Evolutionary conservation across 2,329 filamentous ascomycete species (phyloP).

Genomic region (Pseudogymnoascus sp.): DNA sequence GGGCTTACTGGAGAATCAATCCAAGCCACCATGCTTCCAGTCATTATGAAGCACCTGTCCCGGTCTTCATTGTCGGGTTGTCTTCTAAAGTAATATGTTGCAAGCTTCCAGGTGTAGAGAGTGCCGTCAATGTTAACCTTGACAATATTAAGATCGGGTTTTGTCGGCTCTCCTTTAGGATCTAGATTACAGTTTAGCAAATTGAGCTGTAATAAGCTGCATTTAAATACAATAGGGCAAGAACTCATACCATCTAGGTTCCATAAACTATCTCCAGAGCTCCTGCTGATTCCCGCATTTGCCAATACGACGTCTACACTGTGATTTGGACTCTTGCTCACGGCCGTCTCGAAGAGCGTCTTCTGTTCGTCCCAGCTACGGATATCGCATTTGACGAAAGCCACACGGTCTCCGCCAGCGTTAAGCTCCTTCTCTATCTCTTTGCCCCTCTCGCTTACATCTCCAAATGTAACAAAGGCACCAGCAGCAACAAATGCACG

Average conservation of each 20-base stretch:
- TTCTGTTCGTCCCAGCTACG: constrained; percentile 37
- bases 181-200: not conserved
- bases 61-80: constrained; percentile 29
- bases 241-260: constrained; percentile 28
- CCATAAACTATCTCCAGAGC: constrained; percentile 31
- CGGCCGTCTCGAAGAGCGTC: constrained; percentile 33
- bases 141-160: constrained; percentile 36
- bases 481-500: constrained; percentile 27
- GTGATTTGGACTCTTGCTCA: constrained; percentile 28
- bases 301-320: constrained; percentile 40
- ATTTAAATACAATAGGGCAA: not conserved
- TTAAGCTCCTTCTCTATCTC: constrained; percentile 24
- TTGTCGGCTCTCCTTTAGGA: constrained; percentile 19
- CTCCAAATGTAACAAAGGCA: constrained; percentile 35
- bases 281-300: constrained; percentile 37
- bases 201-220: not conserved
- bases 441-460: constrained; percentile 28
- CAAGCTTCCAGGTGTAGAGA: constrained; percentile 39
- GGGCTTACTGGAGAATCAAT: constrained; percentile 37
- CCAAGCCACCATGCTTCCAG: constrained; percentile 39
- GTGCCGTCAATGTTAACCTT: constrained; percentile 35
- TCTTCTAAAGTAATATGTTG: constrained; percentile 37
- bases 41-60: constrained; percentile 42
- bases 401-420: constrained; percentile 12
- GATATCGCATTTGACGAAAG: constrained; percentile 36